A percentile compares a stretch with the other conserved stretches of the same genome.
These are phyloP conservation scores for Cnidoscolus chayamansa DNA, from an alignment of 441 rosid species.

Conservation along the genomic window DNA sequence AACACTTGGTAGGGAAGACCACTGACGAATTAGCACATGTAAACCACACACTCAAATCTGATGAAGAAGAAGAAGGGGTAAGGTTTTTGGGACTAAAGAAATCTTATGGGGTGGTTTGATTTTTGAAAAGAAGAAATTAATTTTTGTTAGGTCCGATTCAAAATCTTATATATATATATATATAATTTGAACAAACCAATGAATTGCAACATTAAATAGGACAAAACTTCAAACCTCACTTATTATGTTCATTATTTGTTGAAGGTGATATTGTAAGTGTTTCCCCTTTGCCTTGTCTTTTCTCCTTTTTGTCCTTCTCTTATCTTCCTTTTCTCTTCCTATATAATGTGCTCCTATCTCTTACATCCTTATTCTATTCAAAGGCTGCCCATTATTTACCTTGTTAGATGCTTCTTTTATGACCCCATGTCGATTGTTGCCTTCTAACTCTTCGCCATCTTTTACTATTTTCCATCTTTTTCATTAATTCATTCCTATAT, in stretches of 20 bases:
- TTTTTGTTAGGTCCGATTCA: too few relatives aligned
- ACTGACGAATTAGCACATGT: slow-evolving; percentile 20
- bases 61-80: slow-evolving; percentile 25
- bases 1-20: slow-evolving; percentile 48
- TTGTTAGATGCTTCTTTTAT: too few relatives aligned
- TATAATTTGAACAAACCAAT: too few relatives aligned
- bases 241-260: background rate
- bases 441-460: too few relatives aligned
- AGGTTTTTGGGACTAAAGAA: background rate
- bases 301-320: slow-evolving; percentile 4
- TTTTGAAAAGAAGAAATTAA: background rate
- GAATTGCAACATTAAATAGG: background rate
- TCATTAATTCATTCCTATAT: too few relatives aligned
- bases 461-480: too few relatives aligned
- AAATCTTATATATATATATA: too few relatives aligned
- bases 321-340: background rate
- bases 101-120: background rate
- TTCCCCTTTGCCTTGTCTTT: slow-evolving; percentile 12
- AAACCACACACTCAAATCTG: slow-evolving; percentile 27
- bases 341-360: background rate
- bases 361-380: too few relatives aligned
- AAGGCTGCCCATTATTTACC: too few relatives aligned
- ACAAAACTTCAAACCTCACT: slow-evolving; percentile 14
- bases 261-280: background rate
- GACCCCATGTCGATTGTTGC: too few relatives aligned